Base-by-base conservation (phyloP, 345 rosid genomes). In the Ceriops decandra region DNA sequence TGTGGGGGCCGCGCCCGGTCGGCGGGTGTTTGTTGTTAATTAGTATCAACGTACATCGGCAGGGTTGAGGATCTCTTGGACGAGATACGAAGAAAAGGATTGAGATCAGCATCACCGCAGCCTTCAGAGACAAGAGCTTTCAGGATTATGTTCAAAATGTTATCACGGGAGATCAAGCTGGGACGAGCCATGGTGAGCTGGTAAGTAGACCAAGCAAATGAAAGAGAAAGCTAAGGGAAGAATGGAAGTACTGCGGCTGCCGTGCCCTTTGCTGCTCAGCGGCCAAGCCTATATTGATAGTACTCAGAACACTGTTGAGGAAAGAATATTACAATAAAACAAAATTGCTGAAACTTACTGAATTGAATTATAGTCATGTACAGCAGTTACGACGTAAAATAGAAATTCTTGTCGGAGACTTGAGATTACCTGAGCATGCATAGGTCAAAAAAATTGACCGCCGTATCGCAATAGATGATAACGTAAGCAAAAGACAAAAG, bases 51-150 rank as follows among this genome's bases (percentile, higher is more conserved):
- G 49, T 13, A 42, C 35, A 64, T 59, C 21, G 81, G 80, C 52
- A 70, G 60, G 35, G 83, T 82, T 77, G 97, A 91, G 88, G 70
- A 89, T 91, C 70, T 87, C 96, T 72, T 87, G 83, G 16, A 86
- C 83, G 57, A 91, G 57, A 91, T 72, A 32, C 60, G 32, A 67
- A 89, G 84, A 72, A 91, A 89, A 42, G 90, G 90, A 52, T 66
- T 82, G 20, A 87, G 89, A 69, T 87, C 86, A 36, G 87, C 78
- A 22, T 86, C 90, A 8, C 47, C 47, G 47, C 89, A 83, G 56
- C 85, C 93, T 69, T 86, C 91, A 36, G 91, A 88, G 35, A 83
- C 71, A 68, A 89, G 93, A 22, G 90, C 87, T 36, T 74, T 71
- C 60, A 42, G 62, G 54, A 89, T 71, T 63, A 82, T 84, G 67